Percentiles rank a stretch among this genome's conserved stretches.
Evolutionary conservation across 495 filamentous ascomycete genomes (phyloP).

Genomic region (Penicillium chermesinum): DNA sequence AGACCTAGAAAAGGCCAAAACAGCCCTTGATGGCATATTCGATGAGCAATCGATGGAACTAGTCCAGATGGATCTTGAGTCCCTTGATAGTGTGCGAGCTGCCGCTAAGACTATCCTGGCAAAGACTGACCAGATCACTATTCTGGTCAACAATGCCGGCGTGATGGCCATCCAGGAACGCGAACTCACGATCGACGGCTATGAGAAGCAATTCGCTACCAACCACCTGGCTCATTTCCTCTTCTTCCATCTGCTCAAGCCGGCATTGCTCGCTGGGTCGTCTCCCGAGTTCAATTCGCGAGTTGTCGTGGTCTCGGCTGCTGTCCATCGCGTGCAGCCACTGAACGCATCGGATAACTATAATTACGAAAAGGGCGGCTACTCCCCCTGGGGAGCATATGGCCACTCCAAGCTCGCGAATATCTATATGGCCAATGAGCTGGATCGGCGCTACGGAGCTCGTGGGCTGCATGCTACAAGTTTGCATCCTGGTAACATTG

Average conservation of each 20-base stretch:
- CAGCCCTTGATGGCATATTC: slow-evolving; percentile 26
- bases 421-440: slow-evolving; percentile 41
- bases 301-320: slow-evolving; percentile 39
- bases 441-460: slow-evolving; percentile 39
- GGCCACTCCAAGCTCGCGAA: slow-evolving; percentile 35
- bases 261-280: slow-evolving; percentile 35
- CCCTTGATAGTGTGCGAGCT: slow-evolving; percentile 36
- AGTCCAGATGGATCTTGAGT: slow-evolving; percentile 37
- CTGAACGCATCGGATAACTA: slow-evolving; percentile 25
- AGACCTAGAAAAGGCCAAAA: slow-evolving; percentile 32
- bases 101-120: slow-evolving; percentile 35
- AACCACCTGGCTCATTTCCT: slow-evolving; percentile 51
- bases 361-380: slow-evolving; percentile 27
- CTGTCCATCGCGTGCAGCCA: slow-evolving; percentile 25
- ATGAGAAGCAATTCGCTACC: slow-evolving; percentile 46
- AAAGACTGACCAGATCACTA: slow-evolving; percentile 38
- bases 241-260: slow-evolving; percentile 44
- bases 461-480: slow-evolving; percentile 36
- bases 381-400: slow-evolving; percentile 33
- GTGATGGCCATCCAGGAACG: slow-evolving; percentile 41
- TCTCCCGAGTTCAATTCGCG: slow-evolving; percentile 37
- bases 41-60: slow-evolving; percentile 24
- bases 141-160: slow-evolving; percentile 46
- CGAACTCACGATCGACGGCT: slow-evolving; percentile 34
- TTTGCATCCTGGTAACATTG: slow-evolving; percentile 38